Evolutionary conservation across 2,329 filamentous ascomycete species (phyloP).

Genomic region (Pestalotiopsis sp.): DNA sequence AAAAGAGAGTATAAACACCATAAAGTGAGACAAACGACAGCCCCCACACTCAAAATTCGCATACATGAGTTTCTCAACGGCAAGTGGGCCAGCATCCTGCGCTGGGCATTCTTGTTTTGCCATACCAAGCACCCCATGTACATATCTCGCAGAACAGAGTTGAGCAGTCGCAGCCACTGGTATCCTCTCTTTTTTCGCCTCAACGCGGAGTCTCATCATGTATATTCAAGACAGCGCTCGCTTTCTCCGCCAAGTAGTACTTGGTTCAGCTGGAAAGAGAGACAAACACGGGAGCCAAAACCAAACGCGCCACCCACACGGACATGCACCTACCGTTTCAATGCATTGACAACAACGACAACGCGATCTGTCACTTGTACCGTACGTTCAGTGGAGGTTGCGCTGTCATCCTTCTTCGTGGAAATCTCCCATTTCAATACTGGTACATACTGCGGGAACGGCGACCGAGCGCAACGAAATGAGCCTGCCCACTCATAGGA

Average conservation of each 20-base stretch:
- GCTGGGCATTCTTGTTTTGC: neutral
- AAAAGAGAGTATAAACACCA: neutral
- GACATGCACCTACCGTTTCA: no score
- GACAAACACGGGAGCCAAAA: no score
- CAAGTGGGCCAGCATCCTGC: neutral
- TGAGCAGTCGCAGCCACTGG: neutral
- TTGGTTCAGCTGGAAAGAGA: neutral
- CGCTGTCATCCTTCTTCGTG: no score
- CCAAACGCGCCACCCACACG: no score
- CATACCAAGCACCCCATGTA: neutral
- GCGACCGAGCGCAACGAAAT: neutral
- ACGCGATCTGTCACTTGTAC: no score
- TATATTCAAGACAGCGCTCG: neutral
- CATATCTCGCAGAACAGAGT: neutral
- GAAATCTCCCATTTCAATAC: no score
- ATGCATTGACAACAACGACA: no score
- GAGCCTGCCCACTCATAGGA: neutral
- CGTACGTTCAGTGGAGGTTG: no score
- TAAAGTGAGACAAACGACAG: neutral
- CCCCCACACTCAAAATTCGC: neutral
- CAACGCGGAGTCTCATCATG: neutral
- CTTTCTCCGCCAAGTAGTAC: neutral
- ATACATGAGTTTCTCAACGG: neutral
- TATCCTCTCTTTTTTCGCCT: neutral
- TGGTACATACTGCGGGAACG: no score